Percentiles rank a stretch among this genome's conserved stretches.
phyloP scores from a whole-genome alignment of 1,139 yeast species.

The Saccharomycopsis crataegensis region DNA sequence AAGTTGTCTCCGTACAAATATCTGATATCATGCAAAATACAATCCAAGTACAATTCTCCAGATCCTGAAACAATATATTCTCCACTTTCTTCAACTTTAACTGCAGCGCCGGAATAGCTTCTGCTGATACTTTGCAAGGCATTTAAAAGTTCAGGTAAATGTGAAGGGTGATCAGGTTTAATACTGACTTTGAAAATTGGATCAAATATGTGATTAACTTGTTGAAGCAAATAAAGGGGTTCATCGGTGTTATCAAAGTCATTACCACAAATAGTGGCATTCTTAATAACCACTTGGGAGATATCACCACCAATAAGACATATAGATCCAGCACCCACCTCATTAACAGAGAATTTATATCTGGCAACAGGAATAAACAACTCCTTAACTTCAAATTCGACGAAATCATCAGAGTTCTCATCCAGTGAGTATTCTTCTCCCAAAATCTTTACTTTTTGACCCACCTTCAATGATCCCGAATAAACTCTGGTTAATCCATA shows the following conservation, averaged over 20 bases:
- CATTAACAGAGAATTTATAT: constrained; percentile 49
- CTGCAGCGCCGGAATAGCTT: constrained; percentile 56
- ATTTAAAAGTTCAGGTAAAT: constrained; percentile 62
- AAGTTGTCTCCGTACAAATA: constrained; percentile 46
- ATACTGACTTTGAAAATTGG: constrained; percentile 77
- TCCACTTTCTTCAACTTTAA: constrained; percentile 82
- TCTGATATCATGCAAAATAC: constrained; percentile 72
- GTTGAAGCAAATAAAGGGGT: constrained; percentile 25
- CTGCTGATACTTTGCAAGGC: constrained; percentile 58
- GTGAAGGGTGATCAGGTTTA: constrained; percentile 75
- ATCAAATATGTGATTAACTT: constrained; percentile 38
- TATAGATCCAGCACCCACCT: constrained; percentile 56
- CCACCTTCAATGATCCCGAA: constrained; percentile 49
- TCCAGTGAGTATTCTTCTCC: constrained; percentile 50
- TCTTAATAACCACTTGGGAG: constrained; percentile 45
- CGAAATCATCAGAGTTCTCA: constrained; percentile 42
- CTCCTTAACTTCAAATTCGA: constrained; percentile 33
- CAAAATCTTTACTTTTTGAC: constrained; percentile 44
- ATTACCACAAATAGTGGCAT: constrained; percentile 46
- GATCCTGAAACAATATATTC: constrained; percentile 76
- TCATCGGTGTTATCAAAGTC: constrained; percentile 23
- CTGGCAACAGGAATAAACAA: constrained; percentile 66
- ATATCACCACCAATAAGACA: constrained; percentile 59
- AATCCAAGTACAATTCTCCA: constrained; percentile 87
- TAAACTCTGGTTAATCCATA: constrained; percentile 51